Evolutionary conservation across 495 filamentous ascomycete species (phyloP).

Genomic region (Penicillium odoratum): DNA sequence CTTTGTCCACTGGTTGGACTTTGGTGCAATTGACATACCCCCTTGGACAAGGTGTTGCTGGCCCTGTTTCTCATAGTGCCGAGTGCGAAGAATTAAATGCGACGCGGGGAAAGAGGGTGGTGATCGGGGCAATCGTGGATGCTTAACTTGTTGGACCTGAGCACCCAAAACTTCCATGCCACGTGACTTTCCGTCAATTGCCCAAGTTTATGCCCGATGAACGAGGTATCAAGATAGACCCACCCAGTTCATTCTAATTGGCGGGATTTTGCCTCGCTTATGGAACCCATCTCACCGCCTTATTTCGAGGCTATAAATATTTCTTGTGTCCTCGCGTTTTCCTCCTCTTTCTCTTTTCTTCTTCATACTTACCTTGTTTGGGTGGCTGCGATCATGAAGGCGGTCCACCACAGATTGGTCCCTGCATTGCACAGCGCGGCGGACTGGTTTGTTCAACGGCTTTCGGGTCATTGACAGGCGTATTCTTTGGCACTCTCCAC

Average conservation of each 20-base stretch:
- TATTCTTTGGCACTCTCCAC: constrained; percentile 68
- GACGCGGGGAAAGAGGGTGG: constrained; percentile 5
- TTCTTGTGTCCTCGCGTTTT: constrained; percentile 15
- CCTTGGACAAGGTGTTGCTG: constrained; percentile 44
- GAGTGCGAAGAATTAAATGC: constrained; percentile 15
- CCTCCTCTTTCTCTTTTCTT: constrained; percentile 49
- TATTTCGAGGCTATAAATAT: constrained; percentile 27
- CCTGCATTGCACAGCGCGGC: constrained; percentile 79
- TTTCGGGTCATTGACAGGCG: constrained; percentile 70
- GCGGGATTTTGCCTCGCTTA: constrained; percentile 31
- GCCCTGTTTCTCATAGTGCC: constrained; percentile 52
- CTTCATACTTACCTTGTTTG: constrained; percentile 78
- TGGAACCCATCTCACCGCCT: neutral
- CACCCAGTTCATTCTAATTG: constrained; percentile 6
- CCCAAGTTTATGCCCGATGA: constrained; percentile 5
- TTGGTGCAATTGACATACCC: constrained; percentile 32
- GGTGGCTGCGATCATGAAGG: constrained; percentile 62
- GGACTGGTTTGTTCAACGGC: constrained; percentile 64
- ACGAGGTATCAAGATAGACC: neutral
- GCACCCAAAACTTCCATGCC: constrained; percentile 41
- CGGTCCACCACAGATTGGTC: constrained; percentile 59
- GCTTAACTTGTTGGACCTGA: constrained; percentile 13
- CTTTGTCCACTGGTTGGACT: neutral
- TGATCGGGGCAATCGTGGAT: constrained; percentile 4
- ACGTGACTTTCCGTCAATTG: constrained; percentile 29